These are phyloP conservation scores for Lentinula boryana DNA, from an alignment of 768 basidiomycete species.

Conservation along the genomic window DNA sequence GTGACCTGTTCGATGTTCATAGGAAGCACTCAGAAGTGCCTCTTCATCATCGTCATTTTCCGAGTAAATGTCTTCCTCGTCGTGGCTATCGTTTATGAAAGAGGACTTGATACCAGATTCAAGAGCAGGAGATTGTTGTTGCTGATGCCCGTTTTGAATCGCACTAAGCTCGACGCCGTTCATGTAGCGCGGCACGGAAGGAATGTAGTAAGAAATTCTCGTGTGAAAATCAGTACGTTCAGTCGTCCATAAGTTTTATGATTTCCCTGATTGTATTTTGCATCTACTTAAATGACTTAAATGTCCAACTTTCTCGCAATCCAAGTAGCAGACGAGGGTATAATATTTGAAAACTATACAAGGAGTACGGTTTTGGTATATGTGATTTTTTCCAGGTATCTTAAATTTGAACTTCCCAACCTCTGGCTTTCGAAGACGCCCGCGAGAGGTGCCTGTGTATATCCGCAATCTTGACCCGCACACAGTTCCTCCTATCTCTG, in stretches of 20 bases:
- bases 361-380: background rate
- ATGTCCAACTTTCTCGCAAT: no score
- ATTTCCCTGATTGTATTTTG: no score
- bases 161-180: constrained; percentile 14
- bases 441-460: background rate
- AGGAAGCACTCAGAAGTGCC: constrained; percentile 33
- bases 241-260: no score
- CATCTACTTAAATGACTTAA: no score
- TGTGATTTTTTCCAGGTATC: background rate
- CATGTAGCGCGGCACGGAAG: background rate
- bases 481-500: background rate
- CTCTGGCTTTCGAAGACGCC: background rate
- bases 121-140: background rate
- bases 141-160: constrained; percentile 26
- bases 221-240: background rate
- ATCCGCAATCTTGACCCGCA: background rate
- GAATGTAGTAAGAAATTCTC: no score
- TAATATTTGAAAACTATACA: background rate
- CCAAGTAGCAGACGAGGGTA: background rate
- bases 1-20: background rate
- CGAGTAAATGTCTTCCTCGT: constrained; percentile 52
- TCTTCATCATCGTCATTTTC: constrained; percentile 38
- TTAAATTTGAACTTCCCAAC: background rate
- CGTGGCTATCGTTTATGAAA: constrained; percentile 14
- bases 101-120: background rate